Evolutionary conservation across 371 early-diverging fungal genomes (phyloP).

Genomic region (Rhizopus sp.): DNA sequence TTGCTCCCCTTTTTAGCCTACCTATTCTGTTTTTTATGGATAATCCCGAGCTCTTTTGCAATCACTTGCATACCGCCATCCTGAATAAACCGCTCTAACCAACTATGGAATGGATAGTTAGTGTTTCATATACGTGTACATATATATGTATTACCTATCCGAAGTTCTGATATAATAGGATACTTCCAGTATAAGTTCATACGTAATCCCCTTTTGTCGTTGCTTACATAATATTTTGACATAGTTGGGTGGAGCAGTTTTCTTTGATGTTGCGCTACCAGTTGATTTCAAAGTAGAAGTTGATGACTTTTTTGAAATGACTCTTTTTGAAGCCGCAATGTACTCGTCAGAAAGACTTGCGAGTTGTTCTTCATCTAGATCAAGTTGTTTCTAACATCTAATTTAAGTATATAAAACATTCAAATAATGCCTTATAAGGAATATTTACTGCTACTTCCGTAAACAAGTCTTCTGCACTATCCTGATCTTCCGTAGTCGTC

Average conservation of each 20-base stretch:
- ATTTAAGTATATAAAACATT: neutral
- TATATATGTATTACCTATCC: conserved; percentile 14
- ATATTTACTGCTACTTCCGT: conserved; percentile 27
- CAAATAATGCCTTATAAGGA: neutral
- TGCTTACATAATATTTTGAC: conserved; percentile 25
- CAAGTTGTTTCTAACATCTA: conserved; percentile 22
- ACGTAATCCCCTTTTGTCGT: conserved; percentile 22
- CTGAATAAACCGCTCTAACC: conserved; percentile 69
- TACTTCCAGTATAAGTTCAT: conserved; percentile 24
- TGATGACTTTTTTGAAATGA: conserved; percentile 10
- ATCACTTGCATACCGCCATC: conserved; percentile 67
- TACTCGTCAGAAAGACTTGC: conserved; percentile 20
- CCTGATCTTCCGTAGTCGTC: conserved; percentile 12
- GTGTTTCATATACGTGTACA: neutral
- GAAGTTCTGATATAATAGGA: conserved; percentile 28
- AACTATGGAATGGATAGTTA: conserved; percentile 22
- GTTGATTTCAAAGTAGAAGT: conserved; percentile 3
- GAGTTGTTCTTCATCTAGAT: conserved; percentile 23
- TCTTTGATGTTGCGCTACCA: neutral
- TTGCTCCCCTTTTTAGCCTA: conserved; percentile 6
- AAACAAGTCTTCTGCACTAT: conserved; percentile 22
- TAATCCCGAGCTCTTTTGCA: conserved; percentile 58
- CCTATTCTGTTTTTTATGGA: conserved; percentile 51
- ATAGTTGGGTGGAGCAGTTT: conserved; percentile 22
- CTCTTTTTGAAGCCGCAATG: neutral